phyloP scores from a whole-genome alignment of 2,329 filamentous ascomycete genomes.

The Aspergillus thermomutatus region DNA sequence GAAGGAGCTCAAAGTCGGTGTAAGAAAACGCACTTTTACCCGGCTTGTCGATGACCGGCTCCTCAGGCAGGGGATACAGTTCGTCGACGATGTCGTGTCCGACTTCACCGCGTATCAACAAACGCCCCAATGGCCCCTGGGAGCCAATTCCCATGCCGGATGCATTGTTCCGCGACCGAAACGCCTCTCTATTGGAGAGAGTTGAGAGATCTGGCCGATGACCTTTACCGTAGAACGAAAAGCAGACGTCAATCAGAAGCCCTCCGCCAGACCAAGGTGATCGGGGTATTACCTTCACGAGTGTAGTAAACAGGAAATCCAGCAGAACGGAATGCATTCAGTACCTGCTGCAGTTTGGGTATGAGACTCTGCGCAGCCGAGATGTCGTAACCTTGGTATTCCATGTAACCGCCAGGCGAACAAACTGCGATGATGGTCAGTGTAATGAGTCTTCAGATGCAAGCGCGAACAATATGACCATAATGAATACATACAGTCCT shows the following conservation, averaged over 20 bases:
- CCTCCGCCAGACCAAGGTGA: background rate
- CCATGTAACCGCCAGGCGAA: slow-evolving; percentile 42
- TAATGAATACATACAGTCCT: slow-evolving; percentile 40
- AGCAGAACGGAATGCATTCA: slow-evolving; percentile 37
- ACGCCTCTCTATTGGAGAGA: slow-evolving; percentile 52
- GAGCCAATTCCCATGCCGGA: slow-evolving; percentile 51
- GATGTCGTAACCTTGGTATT: slow-evolving; percentile 45
- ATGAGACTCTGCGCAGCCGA: slow-evolving; percentile 38
- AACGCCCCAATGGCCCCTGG: slow-evolving; percentile 54
- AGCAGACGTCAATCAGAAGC: background rate
- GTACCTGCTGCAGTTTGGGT: slow-evolving; percentile 38
- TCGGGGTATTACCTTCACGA: slow-evolving; percentile 38
- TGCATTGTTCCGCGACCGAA: slow-evolving; percentile 52
- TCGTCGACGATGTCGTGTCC: slow-evolving; percentile 59
- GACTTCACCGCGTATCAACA: slow-evolving; percentile 55
- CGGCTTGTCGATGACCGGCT: slow-evolving; percentile 55
- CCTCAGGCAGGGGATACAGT: slow-evolving; percentile 46
- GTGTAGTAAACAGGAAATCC: slow-evolving; percentile 46
- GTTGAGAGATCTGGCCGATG: slow-evolving; percentile 55
- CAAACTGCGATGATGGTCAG: slow-evolving; percentile 34
- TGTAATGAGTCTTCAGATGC: background rate
- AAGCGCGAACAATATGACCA: background rate
- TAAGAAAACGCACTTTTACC: slow-evolving; percentile 52
- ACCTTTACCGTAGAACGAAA: no score
- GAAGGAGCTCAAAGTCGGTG: slow-evolving; percentile 52